phyloP scores from a whole-genome alignment of 2,329 filamentous ascomycete species.

The Verticillium albo-atrum region DNA sequence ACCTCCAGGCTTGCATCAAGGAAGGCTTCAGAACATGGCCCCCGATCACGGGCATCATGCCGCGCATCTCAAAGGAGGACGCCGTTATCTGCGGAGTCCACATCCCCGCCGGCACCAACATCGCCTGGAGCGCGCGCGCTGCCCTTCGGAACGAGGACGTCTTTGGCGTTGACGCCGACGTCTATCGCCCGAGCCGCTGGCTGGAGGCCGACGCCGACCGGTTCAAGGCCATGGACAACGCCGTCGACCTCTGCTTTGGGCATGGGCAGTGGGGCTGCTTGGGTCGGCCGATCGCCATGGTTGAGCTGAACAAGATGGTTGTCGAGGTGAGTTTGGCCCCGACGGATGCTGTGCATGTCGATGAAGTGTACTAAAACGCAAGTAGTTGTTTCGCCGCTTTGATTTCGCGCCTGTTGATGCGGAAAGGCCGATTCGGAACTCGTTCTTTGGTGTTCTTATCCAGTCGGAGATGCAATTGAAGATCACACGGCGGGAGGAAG shows the following conservation, averaged over 20 bases:
- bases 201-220: constrained; percentile 25
- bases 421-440: not conserved
- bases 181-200: constrained; percentile 45
- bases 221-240: constrained; percentile 26
- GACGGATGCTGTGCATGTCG: no score
- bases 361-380: no score
- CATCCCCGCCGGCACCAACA: constrained; percentile 29
- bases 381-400: not conserved
- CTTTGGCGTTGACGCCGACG: constrained; percentile 40
- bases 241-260: constrained; percentile 37
- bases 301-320: constrained; percentile 39
- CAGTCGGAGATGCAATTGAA: no score
- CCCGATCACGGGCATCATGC: constrained; percentile 41
- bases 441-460: no score
- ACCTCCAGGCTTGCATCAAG: constrained; percentile 44
- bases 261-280: constrained; percentile 37
- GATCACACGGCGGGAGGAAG: no score
- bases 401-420: not conserved
- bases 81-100: constrained; percentile 31
- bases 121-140: constrained; percentile 35
- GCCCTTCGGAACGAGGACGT: constrained; percentile 29
- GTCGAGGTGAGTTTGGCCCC: constrained; percentile 25
- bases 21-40: constrained; percentile 37
- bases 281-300: constrained; percentile 36
- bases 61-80: constrained; percentile 53